phyloP scores from a whole-genome alignment of 495 filamentous ascomycete genomes.

The Lasiosphaeria ovina region DNA sequence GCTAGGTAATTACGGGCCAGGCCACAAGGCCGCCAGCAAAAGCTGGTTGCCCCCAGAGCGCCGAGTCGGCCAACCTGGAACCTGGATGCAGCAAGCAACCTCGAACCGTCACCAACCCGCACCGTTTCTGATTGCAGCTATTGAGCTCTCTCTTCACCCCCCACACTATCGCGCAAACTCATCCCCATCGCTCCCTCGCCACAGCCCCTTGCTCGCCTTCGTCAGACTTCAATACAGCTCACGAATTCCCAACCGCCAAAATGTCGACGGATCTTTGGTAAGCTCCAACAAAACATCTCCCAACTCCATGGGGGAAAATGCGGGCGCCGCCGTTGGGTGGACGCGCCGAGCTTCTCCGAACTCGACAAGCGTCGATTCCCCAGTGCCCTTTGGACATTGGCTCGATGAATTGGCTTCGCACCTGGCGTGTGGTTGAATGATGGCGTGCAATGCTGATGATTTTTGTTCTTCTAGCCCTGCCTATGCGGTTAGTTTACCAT shows the following conservation, averaged over 20 bases:
- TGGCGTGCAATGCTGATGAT: conserved; percentile 22
- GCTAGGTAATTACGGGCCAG: too few species aligned
- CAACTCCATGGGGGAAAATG: conserved; percentile 17
- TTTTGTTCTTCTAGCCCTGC: conserved; percentile 67
- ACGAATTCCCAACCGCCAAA: conserved; percentile 31
- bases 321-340: conserved; percentile 16
- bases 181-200: conserved; percentile 11
- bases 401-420: conserved; percentile 6
- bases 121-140: conserved; percentile 21
- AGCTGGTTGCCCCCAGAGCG: conserved; percentile 12
- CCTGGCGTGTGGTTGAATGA: not conserved
- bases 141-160: conserved; percentile 13
- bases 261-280: conserved; percentile 43
- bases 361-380: conserved; percentile 10
- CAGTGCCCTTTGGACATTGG: not conserved
- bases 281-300: conserved; percentile 17
- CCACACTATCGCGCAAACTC: conserved; percentile 21
- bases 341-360: conserved; percentile 19
- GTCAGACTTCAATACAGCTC: conserved; percentile 29
- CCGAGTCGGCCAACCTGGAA: conserved; percentile 40
- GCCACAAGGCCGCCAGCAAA: conserved; percentile 2
- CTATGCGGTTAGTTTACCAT: conserved; percentile 84
- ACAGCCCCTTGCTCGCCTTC: conserved; percentile 10
- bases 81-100: conserved; percentile 35
- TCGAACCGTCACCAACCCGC: conserved; percentile 27